Percentiles rank a stretch among this genome's conserved stretches.
These are phyloP conservation scores for Aspergillus glaucus DNA, from an alignment of 2,329 filamentous ascomycete genomes.

Conservation along the genomic window DNA sequence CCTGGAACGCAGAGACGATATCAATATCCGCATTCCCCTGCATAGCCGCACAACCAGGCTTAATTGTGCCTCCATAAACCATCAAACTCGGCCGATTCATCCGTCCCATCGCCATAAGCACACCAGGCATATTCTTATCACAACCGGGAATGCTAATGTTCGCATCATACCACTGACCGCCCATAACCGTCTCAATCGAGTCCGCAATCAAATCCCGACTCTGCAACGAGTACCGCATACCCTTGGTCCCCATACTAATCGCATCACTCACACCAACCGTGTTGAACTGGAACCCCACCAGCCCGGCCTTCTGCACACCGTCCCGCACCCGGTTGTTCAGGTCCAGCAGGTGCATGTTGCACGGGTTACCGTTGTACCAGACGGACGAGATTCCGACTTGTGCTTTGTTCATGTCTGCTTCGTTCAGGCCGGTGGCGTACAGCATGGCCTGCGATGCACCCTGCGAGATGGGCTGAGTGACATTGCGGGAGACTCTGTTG, in stretches of 20 bases:
- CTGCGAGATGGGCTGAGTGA: conserved; percentile 97
- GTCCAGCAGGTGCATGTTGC: conserved; percentile 97
- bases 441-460: conserved; percentile 98
- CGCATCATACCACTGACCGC: conserved; percentile 96
- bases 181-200: conserved; percentile 98
- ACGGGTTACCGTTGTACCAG: conserved; percentile 97
- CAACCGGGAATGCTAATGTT: conserved; percentile 96
- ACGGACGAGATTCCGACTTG: conserved; percentile 97
- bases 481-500: conserved; percentile 75
- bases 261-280: conserved; percentile 96
- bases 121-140: conserved; percentile 99
- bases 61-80: conserved; percentile 95
- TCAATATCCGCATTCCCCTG: conserved; percentile 74
- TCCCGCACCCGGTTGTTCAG: conserved; percentile 73
- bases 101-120: conserved; percentile 87
- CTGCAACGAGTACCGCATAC: conserved; percentile 94
- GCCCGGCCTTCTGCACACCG: conserved; percentile 65
- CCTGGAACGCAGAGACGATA: conserved; percentile 96
- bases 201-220: conserved; percentile 95
- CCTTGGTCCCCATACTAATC: conserved; percentile 96
- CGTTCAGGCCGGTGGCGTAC: conserved; percentile 83
- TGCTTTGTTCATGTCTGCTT: conserved; percentile 87
- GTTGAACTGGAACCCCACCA: conserved; percentile 97
- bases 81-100: conserved; percentile 92
- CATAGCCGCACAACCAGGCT: conserved; percentile 74